Evolutionary conservation across 768 basidiomycete genomes (phyloP), one percentile per base, ranked within the genome.

Genomic region (Serpula lacrymans): DNA sequence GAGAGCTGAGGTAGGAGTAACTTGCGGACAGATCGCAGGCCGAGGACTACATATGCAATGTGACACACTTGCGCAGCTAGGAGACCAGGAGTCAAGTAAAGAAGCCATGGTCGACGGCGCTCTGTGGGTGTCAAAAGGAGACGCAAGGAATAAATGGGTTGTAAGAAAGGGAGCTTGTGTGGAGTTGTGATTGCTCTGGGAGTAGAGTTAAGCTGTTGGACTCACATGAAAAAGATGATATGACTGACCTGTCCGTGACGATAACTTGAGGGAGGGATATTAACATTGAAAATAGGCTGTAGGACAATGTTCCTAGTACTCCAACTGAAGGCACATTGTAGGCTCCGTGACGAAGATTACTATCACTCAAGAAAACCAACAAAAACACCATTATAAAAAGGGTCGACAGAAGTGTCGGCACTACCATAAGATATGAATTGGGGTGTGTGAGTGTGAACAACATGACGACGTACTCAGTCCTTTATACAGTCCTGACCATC

Each of bases 101-200:
- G 58, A 27, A 82, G 71, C 88, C 88, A 92, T 3, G 88, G 89
- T 8, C 74, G 74, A 21, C 76, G 74, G 38, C 81, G 78, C 58
- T 92, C 89, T 5, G 88, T 89, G 5, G 87, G 84, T 1, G 89
- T 92, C 41, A 92, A 69, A 24, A 92, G 68, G 43, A 82, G 60
- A 16, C 84, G 83, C 12, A 91, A 60, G 14, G 84, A 76, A 45
- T 74, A 68, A 41, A 74, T 53, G 2, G 72, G 66, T 24, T 72
- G 65, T 52, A 84, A 71, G 53, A 76, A 88, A 2, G 82, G 74
- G 24, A 93, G 67, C 55, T 74, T 80, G 60, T 86, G 78, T 0
- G 89, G 89, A 1, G 90, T 92, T 1, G 85, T 89, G 47, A 92
- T 84, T 2, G 90, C 75, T 29, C 89, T 92, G 48, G 16, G 37